phyloP scores from a whole-genome alignment of 768 basidiomycete genomes.

The Rhizopogon rudus region DNA sequence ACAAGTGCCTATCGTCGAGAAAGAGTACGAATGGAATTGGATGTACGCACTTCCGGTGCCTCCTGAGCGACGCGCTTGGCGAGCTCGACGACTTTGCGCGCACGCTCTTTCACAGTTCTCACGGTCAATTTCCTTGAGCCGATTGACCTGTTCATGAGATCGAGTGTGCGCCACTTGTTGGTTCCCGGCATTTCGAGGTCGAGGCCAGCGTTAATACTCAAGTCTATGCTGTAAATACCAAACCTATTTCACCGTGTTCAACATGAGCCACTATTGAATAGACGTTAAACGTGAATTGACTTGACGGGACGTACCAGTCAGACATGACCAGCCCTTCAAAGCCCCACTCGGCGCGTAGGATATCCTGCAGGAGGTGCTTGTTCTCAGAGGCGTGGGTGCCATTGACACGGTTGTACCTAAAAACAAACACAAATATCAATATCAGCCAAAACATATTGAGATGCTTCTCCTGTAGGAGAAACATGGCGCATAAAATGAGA shows the following conservation, averaged over 20 bases:
- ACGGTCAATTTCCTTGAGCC: conserved; percentile 57
- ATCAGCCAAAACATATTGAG: not conserved
- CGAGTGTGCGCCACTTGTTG: conserved; percentile 72
- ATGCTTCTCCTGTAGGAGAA: not conserved
- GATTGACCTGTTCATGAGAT: conserved; percentile 59
- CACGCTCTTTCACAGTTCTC: conserved; percentile 64
- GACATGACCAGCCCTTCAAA: conserved; percentile 75
- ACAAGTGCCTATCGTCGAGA: not conserved
- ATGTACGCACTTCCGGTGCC: conserved; percentile 52
- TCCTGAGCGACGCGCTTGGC: conserved; percentile 65
- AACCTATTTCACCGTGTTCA: conserved; percentile 41
- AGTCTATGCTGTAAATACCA: conserved; percentile 63
- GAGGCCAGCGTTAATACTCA: conserved; percentile 66
- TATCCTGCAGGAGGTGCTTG: conserved; percentile 47
- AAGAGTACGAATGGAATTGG: not conserved
- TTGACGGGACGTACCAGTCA: conserved; percentile 53
- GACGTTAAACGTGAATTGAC: not conserved
- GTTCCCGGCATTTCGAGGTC: conserved; percentile 79
- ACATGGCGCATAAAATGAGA: not conserved
- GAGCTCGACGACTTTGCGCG: conserved; percentile 58
- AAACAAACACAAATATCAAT: not conserved
- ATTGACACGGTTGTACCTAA: conserved; percentile 71
- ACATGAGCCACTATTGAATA: not conserved
- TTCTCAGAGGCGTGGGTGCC: conserved; percentile 71
- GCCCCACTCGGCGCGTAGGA: conserved; percentile 71